A percentile compares a stretch with the other conserved stretches of the same genome.
Evolutionary conservation across 768 basidiomycete genomes (phyloP).

Genomic region (Suillus tomentosus): DNA sequence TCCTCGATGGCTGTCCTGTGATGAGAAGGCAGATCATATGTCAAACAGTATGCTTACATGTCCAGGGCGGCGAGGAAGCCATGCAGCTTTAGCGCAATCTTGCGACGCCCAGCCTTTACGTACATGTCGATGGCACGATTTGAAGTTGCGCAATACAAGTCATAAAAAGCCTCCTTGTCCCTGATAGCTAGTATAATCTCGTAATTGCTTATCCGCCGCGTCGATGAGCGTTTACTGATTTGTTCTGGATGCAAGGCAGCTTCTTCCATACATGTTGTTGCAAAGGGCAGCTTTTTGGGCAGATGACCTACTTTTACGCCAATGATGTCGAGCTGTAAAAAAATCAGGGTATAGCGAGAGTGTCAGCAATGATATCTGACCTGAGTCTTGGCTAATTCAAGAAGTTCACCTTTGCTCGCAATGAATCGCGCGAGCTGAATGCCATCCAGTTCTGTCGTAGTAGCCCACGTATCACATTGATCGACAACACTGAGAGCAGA

Average conservation of each 20-base stretch:
- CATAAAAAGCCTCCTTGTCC: constrained; percentile 67
- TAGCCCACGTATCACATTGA: constrained; percentile 74
- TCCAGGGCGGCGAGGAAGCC: constrained; percentile 88
- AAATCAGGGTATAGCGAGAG: constrained; percentile 8
- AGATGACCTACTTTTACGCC: constrained; percentile 76
- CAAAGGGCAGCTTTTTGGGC: constrained; percentile 74
- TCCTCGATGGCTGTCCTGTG: constrained; percentile 58
- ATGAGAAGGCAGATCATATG: constrained; percentile 8
- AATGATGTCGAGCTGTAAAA: constrained; percentile 74
- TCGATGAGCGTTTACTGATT: constrained; percentile 24
- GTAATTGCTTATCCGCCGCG: constrained; percentile 50
- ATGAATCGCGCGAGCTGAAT: constrained; percentile 52
- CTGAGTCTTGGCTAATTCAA: constrained; percentile 87
- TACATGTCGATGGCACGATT: constrained; percentile 87
- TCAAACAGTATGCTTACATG: constrained; percentile 55
- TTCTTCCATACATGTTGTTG: constrained; percentile 41
- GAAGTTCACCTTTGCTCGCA: constrained; percentile 84
- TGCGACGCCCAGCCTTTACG: constrained; percentile 76
- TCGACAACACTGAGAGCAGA: constrained; percentile 84
- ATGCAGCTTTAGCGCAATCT: constrained; percentile 85
- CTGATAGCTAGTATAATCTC: constrained; percentile 62
- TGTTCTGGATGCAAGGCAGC: constrained; percentile 18
- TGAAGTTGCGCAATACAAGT: constrained; percentile 71
- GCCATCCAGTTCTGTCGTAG: constrained; percentile 46
- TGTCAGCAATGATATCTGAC: constrained; percentile 41